Base-by-base conservation (phyloP, 2,329 filamentous ascomycete genomes). In the Cladosporium sp. region DNA sequence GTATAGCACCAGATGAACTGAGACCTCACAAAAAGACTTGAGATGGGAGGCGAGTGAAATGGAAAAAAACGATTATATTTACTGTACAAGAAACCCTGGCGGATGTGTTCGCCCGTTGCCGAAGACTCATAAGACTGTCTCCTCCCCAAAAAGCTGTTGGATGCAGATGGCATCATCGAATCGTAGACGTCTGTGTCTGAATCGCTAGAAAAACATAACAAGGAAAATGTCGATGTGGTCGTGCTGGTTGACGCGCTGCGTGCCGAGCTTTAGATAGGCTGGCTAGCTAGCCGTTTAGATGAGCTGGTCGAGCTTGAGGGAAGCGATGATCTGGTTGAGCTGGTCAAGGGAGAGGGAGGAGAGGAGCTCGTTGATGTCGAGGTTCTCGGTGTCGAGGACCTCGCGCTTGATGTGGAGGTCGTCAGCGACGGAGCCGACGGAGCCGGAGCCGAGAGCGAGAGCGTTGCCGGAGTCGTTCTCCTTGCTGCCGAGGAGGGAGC, bases 81-180 rank as follows among this genome's bases (percentile, higher is more conserved):
- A 37, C 19, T 35, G 24, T 51, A 39, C 48, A 36, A 51, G 34
- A 51, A n/a, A 39, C 20, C 19, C 13, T 25, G 15, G 22, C 24
- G 42, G 25, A 8, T 45, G 20, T 28, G 12, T 45, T 25, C 24
- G 22, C 25, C 42, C 42, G 12, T 22, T n/a, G 17, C 42, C 24
- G 42, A 45, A 45, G 42, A 51, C 48, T 3, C 34, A 8, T 13
- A 51, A 24, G 13, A 36, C 12, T 39, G 22, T 48, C 28, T 35
- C 22, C 45, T 3, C 45, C 45, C 28, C 42, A 32, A 32, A 32
- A 44, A 22, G 35, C 34, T 22, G 34, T 34, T 37, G 20, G 48
- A 51, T 51, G 48, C 34, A 51, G 32, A 39, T 24, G 25, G 48
- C 48, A 51, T 51, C 48, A n/a, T 51, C 34, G 48, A 39, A 36